A percentile compares a stretch with the other conserved stretches of the same genome.
Conservation (phyloP, 2,329 filamentous ascomycete genomes). For the Emergomyces africanus region DNA sequence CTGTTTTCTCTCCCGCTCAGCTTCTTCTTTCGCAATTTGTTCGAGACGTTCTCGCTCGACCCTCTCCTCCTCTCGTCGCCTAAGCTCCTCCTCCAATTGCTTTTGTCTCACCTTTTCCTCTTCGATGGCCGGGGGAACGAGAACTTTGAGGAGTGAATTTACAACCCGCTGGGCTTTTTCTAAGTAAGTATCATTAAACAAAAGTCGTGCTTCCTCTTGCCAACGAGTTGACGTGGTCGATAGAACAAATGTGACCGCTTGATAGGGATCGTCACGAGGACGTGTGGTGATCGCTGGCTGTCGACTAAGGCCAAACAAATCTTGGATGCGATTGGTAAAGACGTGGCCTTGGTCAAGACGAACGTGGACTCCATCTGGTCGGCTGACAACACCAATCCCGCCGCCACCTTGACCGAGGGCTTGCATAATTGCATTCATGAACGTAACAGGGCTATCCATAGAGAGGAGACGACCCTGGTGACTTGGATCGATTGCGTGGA, state of each 20-base stretch:
- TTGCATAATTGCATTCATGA: constrained; percentile 46
- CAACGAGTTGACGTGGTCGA: constrained; percentile 64
- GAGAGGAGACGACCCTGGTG: constrained; percentile 33
- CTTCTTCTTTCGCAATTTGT: constrained; percentile 53
- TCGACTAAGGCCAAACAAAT: constrained; percentile 25
- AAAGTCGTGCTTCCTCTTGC: constrained; percentile 77
- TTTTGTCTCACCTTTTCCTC: constrained; percentile 60
- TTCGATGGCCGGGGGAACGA: constrained; percentile 76
- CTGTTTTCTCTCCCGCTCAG: constrained; percentile 56
- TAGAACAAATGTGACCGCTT: constrained; percentile 62
- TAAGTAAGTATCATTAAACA: constrained; percentile 57
- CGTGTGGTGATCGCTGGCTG: constrained; percentile 14
- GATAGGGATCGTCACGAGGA: constrained; percentile 41
- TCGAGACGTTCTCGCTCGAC: constrained; percentile 49
- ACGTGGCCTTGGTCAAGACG: constrained; percentile 40
- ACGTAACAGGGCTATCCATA: constrained; percentile 40
- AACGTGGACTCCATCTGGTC: constrained; percentile 41
- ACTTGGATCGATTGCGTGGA: constrained; percentile 37
- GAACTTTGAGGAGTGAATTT: constrained; percentile 54
- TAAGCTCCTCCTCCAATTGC: constrained; percentile 42
- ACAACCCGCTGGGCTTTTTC: constrained; percentile 60
- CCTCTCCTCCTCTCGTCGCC: constrained; percentile 49
- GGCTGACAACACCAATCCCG: constrained; percentile 30
- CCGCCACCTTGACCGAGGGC: constrained; percentile 36
- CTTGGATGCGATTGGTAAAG: constrained; percentile 42